These are phyloP conservation scores for Ampelocalamus luodianensis DNA, from an alignment of 176 grass and related monocot species.

Conservation along the genomic window DNA sequence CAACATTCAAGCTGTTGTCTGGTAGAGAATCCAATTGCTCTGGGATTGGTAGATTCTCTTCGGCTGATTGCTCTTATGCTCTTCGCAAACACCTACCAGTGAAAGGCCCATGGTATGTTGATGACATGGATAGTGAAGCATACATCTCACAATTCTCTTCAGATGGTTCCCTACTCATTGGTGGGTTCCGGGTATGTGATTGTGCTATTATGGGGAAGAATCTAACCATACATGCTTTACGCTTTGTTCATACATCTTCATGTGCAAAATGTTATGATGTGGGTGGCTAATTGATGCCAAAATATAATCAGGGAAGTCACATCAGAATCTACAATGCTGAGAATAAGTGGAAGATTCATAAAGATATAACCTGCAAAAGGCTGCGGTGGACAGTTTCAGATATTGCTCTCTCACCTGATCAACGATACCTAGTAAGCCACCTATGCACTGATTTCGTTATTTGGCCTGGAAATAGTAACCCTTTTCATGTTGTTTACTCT, in stretches of 20 bases:
- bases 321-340: constrained; percentile 72
- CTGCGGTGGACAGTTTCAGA: constrained; percentile 77
- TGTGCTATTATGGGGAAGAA: not conserved
- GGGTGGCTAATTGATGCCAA: not conserved
- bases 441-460: not conserved
- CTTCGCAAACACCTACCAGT: constrained; percentile 56
- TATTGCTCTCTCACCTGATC: constrained; percentile 66
- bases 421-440: constrained; percentile 55
- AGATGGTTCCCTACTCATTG: constrained; percentile 77
- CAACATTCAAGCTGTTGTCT: constrained; percentile 63
- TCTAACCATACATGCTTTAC: not conserved
- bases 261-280: not conserved
- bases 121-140: constrained; percentile 64
- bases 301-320: constrained; percentile 61
- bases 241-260: not conserved
- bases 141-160: constrained; percentile 74
- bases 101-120: constrained; percentile 48
- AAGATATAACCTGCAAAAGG: constrained; percentile 63
- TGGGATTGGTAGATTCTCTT: constrained; percentile 64
- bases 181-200: constrained; percentile 62
- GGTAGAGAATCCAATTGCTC: constrained; percentile 66
- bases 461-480: not conserved
- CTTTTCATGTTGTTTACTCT: not conserved
- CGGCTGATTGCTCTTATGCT: constrained; percentile 60
- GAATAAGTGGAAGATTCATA: constrained; percentile 65